A percentile compares a stretch with the other conserved stretches of the same genome.
Evolutionary conservation across 2,329 filamentous ascomycete genomes (phyloP).

Genomic region (Cytospora mali): DNA sequence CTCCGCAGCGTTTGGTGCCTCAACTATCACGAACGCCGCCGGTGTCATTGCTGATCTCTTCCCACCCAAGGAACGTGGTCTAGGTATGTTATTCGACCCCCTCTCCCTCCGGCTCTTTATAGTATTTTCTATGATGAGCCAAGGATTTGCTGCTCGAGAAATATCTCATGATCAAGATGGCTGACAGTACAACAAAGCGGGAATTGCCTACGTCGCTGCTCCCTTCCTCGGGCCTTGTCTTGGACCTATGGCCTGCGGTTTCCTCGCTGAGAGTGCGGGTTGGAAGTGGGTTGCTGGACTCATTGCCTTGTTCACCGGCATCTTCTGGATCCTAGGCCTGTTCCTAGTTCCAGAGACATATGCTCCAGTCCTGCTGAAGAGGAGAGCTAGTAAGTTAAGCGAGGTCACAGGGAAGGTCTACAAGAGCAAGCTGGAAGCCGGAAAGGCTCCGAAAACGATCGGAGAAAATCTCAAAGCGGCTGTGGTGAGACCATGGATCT

Average conservation of each 20-base stretch:
- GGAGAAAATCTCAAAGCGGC: constrained; percentile 56
- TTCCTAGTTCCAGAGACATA: constrained; percentile 63
- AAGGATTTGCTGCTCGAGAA: no score
- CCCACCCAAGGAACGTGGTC: no score
- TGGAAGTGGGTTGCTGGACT: constrained; percentile 30
- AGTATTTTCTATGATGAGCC: no score
- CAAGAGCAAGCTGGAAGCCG: constrained; percentile 29
- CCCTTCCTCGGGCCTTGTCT: no score
- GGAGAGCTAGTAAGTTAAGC: constrained; percentile 54
- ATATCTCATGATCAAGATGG: no score
- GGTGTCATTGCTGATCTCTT: no score
- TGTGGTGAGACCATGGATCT: constrained; percentile 28
- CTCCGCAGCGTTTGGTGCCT: no score
- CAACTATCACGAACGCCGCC: no score
- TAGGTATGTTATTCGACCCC: no score
- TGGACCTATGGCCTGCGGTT: constrained; percentile 28
- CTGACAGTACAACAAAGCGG: no score
- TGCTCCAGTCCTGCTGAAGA: constrained; percentile 58
- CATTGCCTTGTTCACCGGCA: constrained; percentile 26
- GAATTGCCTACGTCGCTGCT: no score
- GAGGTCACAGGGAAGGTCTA: constrained; percentile 45
- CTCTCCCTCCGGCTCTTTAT: no score
- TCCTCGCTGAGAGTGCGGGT: constrained; percentile 29
- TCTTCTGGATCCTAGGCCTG: constrained; percentile 52
- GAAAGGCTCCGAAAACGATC: constrained; percentile 40